Base-by-base conservation (phyloP, 2,329 filamentous ascomycete species). In the Xylaria digitata region DNA sequence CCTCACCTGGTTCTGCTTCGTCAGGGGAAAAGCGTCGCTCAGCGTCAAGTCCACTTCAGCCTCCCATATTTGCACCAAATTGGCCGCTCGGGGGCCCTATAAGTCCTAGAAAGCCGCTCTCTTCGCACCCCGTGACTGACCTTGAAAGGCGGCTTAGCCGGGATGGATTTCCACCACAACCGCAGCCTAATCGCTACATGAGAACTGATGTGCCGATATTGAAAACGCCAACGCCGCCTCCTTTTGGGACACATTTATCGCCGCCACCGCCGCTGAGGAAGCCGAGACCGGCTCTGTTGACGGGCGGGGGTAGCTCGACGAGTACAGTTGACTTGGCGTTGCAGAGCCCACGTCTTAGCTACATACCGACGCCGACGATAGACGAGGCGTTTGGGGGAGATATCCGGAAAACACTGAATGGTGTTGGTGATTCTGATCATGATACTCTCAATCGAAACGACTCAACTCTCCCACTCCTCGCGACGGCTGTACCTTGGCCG, bases 301-400 rank as follows among this genome's bases (percentile, higher is more conserved):
- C 54, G 49, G 19, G 5, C 19, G 53, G 42, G n/a, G 59, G 11
- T 34, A 69, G 65, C 23, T 56, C 52, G 17, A 63, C 64, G 23
- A 67, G 59, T 53, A 57, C 62, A 17, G 46, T 58, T 17, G 61
- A 61, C 1, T 23, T 50, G 13, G 62, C 58, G 43, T 34, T 73
- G 13, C 69, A 72, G 58, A 74, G 71, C 56, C 74, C 74, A 6
- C 71, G 72, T 7, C 53, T 73, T 13, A 72, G 61, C 58, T 68
- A 65, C 53, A 67, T 73, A 23, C 74, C 75, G 6, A 68, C 74
- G n/a, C 72, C 75, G 45, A 71, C 72, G 4, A 72, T 77, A 46
- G 72, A 75, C 15, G 67, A 62, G 32, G 71, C 69, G 30, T 73
- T 76, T 40, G 64, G 62, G 13, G 63, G 61, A 13, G 69, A 70